Base-by-base conservation (phyloP, 768 basidiomycete genomes). In the Lactarius psammicola region DNA sequence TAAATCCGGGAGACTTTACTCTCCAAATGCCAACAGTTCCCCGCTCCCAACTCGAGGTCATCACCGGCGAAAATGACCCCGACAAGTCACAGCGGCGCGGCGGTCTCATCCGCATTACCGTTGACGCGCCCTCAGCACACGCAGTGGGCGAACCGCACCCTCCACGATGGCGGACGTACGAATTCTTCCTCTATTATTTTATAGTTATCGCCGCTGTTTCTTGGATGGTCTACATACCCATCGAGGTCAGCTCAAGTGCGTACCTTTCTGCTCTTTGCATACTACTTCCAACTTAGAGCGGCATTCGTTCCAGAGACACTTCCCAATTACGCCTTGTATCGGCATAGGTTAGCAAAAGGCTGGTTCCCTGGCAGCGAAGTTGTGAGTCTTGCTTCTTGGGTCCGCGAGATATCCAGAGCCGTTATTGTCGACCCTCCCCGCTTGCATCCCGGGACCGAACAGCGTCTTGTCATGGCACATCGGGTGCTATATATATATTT, bases 341-440 rank as follows among this genome's bases (percentile, higher is more conserved):
- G 78, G 2, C 71, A 76, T 17, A 80, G 81, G 64, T 77, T 98
- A 2, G 85, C 84, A 0, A 69, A 75, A 0, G 94, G 95, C 0
- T 98, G 94, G 95, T 75, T 98, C 23, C 85, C 87, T 68, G 89
- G 87, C 49, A 86, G 92, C 36, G 74, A 80, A 73, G 82, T 95
- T 15, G 95, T 96, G 72, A 63, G 62, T 59, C 18, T 31, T 53
- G 46, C 23, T 20, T 46, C 33, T 17, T 28, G 40, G 33, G 36
- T 15, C 31, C 31, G 34, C 13, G 28, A 46, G 26, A 13, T 34
- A 11, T 56, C 28, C n/a, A n/a, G n/a, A n/a, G n/a, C n/a, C n/a
- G n/a, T 38, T 38, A 5, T 51, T 13, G 11, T 57, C 56, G 13
- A 62, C 2, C 51, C 20, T 44, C 42, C 20, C 36, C 36, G 11